Percentiles rank a stretch among this genome's conserved stretches.
These are phyloP conservation scores for Cadophora malorum DNA, from an alignment of 2,329 filamentous ascomycete genomes.

Conservation along the genomic window DNA sequence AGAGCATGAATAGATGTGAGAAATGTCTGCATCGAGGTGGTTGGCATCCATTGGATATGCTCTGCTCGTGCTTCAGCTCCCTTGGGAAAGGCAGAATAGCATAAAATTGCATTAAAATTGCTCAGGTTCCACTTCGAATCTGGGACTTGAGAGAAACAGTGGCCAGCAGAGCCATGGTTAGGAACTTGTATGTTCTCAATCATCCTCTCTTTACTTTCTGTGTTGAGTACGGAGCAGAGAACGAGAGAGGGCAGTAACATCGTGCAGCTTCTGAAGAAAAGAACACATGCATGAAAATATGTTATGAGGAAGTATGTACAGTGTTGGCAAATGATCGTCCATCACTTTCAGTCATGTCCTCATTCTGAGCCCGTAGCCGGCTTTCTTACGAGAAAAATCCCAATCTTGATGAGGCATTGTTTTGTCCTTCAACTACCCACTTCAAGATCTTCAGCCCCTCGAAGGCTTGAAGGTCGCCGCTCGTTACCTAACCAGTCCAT, in stretches of 20 bases:
- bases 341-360: neutral
- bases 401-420: neutral
- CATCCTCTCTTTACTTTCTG: neutral
- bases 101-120: neutral
- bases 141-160: neutral
- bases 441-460: too few relatives aligned
- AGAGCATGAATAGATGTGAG: neutral
- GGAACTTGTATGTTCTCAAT: neutral
- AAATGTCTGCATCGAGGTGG: neutral
- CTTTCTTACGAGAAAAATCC: too few relatives aligned
- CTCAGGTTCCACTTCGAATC: neutral
- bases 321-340: too few relatives aligned
- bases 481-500: slow-evolving; percentile 33
- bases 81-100: neutral
- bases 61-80: neutral
- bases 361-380: too few relatives aligned
- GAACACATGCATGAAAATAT: neutral
- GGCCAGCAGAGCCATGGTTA: neutral
- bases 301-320: neutral
- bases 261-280: neutral
- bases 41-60: neutral
- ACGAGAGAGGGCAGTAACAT: neutral
- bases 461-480: too few relatives aligned
- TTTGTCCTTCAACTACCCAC: neutral
- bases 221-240: neutral